These are phyloP conservation scores for Colletotrichum kahawae DNA, from an alignment of 2,329 filamentous ascomycete species.

Conservation along the genomic window DNA sequence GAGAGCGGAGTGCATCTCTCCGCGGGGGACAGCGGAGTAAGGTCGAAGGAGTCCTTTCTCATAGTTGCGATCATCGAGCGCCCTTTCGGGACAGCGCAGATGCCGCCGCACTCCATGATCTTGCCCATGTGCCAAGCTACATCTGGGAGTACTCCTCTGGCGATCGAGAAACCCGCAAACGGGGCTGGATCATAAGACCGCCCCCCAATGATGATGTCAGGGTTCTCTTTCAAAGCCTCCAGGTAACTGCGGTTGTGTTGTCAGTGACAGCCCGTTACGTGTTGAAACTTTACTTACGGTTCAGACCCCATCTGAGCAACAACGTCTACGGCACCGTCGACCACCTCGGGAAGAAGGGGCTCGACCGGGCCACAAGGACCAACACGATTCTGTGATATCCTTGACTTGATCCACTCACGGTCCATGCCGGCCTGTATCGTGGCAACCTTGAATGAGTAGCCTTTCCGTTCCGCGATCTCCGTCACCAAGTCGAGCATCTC, in stretches of 20 bases:
- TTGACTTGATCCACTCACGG: slow-evolving; percentile 30
- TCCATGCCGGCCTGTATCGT: slow-evolving; percentile 38
- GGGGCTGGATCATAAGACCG: slow-evolving; percentile 46
- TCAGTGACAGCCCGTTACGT: not conserved
- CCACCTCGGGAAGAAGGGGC: slow-evolving; percentile 26
- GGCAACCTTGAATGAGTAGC: slow-evolving; percentile 33
- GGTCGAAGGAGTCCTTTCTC: slow-evolving; percentile 47
- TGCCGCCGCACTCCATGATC: slow-evolving; percentile 57
- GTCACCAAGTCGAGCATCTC: slow-evolving; percentile 41
- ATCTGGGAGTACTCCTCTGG: slow-evolving; percentile 14
- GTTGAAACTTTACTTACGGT: slow-evolving; percentile 33
- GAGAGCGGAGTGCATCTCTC: slow-evolving; percentile 51
- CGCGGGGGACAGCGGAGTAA: slow-evolving; percentile 43
- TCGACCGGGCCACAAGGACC: slow-evolving; percentile 38
- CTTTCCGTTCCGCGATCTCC: slow-evolving; percentile 33
- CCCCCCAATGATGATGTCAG: slow-evolving; percentile 52
- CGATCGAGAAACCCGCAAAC: slow-evolving; percentile 37
- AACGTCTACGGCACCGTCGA: slow-evolving; percentile 41
- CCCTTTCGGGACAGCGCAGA: slow-evolving; percentile 53
- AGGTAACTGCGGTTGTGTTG: slow-evolving; percentile 29
- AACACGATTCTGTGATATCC: slow-evolving; percentile 29
- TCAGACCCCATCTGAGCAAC: slow-evolving; percentile 53
- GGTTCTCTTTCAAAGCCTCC: slow-evolving; percentile 41
- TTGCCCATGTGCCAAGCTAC: slow-evolving; percentile 55
- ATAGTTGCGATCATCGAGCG: slow-evolving; percentile 45